Percentiles rank a stretch among this genome's conserved stretches.
These are phyloP conservation scores for Calonectria hawksworthii DNA, from an alignment of 2,329 filamentous ascomycete species.

Conservation along the genomic window DNA sequence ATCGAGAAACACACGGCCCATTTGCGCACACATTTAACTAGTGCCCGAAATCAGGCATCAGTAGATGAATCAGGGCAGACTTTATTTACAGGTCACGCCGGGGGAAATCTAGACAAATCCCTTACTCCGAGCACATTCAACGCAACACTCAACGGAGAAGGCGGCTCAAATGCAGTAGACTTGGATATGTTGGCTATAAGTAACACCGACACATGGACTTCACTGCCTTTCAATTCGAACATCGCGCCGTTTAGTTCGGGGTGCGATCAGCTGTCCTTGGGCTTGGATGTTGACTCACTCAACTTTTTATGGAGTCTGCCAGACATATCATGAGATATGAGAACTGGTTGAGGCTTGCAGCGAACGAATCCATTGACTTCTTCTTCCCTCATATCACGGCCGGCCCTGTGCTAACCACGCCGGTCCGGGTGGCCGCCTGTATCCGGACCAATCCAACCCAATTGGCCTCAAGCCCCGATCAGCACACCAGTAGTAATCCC, in stretches of 20 bases:
- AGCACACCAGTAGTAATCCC: not conserved
- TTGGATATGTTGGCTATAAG: not conserved
- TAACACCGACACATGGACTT: not conserved
- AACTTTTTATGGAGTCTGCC: not conserved
- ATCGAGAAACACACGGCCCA: not conserved
- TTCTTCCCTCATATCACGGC: not conserved
- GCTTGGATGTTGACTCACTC: not conserved
- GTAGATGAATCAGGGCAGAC: not conserved
- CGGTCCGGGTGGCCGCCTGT: not conserved
- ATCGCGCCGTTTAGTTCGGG: slow-evolving; percentile 1
- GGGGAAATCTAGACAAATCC: not conserved
- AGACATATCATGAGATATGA: not conserved
- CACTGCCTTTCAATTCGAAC: not conserved
- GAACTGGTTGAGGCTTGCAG: not conserved
- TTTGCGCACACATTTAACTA: not conserved
- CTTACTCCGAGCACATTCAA: not conserved
- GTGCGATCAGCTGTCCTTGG: not conserved
- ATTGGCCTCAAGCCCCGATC: not conserved
- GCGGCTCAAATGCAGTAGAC: not conserved
- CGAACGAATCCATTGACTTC: not conserved
- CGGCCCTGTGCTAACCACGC: not conserved
- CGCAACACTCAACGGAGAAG: not conserved
- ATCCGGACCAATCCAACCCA: not conserved
- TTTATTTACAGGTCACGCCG: not conserved
- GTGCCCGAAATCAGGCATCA: not conserved